Evolutionary conservation across 371 early-diverging fungal species (phyloP).

Genomic region (Mucor saturninus): DNA sequence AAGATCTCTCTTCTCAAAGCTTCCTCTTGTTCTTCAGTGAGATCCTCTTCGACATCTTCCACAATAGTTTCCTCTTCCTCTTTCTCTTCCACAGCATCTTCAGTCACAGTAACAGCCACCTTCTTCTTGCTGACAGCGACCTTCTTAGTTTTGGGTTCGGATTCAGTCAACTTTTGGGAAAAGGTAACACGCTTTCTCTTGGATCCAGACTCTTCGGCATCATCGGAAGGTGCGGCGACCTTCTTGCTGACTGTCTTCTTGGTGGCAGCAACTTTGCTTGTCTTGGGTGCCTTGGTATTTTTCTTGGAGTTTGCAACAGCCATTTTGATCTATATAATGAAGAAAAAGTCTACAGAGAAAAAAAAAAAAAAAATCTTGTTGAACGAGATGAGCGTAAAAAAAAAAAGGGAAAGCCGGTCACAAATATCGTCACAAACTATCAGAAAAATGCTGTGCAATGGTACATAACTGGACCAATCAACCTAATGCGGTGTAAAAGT

Average conservation of each 20-base stretch:
- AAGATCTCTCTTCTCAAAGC: conserved; percentile 53
- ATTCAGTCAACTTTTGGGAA: conserved; percentile 8
- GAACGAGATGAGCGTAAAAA: background rate
- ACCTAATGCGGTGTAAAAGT: no score
- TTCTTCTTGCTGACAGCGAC: conserved; percentile 11
- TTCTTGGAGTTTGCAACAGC: conserved; percentile 16
- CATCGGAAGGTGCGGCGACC: conserved; percentile 23
- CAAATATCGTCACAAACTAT: background rate
- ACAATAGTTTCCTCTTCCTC: conserved; percentile 24
- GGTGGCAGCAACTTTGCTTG: no score
- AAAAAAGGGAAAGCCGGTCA: conserved; percentile 4
- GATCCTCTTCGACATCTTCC: conserved; percentile 38
- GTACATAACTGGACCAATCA: no score
- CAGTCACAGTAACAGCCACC: conserved; percentile 23
- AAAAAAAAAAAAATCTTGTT: conserved; percentile 1
- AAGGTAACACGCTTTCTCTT: conserved; percentile 36
- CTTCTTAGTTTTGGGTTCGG: conserved; percentile 16
- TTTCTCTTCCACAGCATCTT: conserved; percentile 21
- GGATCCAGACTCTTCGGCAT: conserved; percentile 26
- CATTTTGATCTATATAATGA: conserved; percentile 9
- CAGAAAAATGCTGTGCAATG: background rate
- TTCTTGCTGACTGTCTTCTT: conserved; percentile 9
- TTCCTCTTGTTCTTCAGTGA: conserved; percentile 51
- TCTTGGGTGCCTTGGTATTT: conserved; percentile 14
- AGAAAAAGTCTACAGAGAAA: background rate